These are phyloP conservation scores for Micractinium conductrix DNA, from an alignment of 139 green algal genomes.

Conservation along the genomic window DNA sequence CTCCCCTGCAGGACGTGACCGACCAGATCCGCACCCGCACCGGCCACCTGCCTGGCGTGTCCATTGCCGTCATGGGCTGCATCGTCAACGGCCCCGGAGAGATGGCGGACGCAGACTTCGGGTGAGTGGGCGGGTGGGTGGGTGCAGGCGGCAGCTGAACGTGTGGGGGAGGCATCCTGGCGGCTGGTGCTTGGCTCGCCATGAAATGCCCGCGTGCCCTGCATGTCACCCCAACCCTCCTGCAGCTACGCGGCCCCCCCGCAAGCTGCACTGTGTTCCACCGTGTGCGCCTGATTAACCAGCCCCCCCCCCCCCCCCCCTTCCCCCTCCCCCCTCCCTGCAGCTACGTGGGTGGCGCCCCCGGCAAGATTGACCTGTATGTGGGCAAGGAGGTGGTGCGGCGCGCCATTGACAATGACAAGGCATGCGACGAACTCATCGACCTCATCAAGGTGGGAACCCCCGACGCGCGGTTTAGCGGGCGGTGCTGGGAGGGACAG, in stretches of 20 bases:
- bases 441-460: slow-evolving; percentile 95
- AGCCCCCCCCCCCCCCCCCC: too few relatives aligned
- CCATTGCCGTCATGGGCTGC: slow-evolving; percentile 99
- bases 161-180: too few relatives aligned
- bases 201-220: too few relatives aligned
- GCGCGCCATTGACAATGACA: slow-evolving; percentile 85
- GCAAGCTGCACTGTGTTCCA: too few relatives aligned
- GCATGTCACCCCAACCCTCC: too few relatives aligned
- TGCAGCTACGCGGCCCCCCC: too few relatives aligned
- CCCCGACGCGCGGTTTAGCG: too few relatives aligned
- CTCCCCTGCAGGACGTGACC: slow-evolving; percentile 90
- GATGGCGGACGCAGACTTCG: slow-evolving; percentile 99
- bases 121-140: slow-evolving; percentile 36
- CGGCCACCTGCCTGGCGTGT: slow-evolving; percentile 94
- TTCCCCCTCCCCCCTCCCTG: not conserved
- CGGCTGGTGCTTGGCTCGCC: too few relatives aligned
- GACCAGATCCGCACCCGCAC: slow-evolving; percentile 92
- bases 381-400: slow-evolving; percentile 99
- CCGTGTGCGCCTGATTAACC: too few relatives aligned
- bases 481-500: too few relatives aligned
- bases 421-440: slow-evolving; percentile 90
- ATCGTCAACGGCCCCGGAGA: slow-evolving; percentile 99
- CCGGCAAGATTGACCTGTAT: slow-evolving; percentile 99
- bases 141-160: not conserved
- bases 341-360: slow-evolving; percentile 85